Evolutionary conservation across 257 asterid species (phyloP).

Genomic region (Haberlea rhodopensis): DNA sequence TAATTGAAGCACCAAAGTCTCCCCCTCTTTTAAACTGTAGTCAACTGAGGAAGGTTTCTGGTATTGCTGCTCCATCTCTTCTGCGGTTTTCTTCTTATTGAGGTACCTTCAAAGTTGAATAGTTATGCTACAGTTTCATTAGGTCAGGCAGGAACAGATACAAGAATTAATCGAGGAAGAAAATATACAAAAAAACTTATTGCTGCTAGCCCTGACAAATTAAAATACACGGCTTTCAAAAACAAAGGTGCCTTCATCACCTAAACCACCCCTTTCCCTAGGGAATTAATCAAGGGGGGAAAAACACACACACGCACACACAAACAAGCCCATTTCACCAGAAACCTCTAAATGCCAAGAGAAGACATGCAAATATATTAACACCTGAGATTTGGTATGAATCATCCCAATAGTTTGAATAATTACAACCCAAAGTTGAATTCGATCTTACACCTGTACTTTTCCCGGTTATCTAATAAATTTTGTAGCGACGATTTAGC

Average conservation of each 20-base stretch:
- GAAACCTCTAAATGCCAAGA: neutral
- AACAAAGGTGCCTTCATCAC: neutral
- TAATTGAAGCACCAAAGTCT: slow-evolving; percentile 80
- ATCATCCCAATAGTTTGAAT: neutral
- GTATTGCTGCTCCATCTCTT: slow-evolving; percentile 96
- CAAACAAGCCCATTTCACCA: neutral
- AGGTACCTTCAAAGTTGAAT: slow-evolving; percentile 56
- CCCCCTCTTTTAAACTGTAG: slow-evolving; percentile 96
- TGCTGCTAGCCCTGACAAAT: too few species aligned
- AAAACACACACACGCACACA: too few species aligned
- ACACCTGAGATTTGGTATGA: neutral
- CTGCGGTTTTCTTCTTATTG: slow-evolving; percentile 90
- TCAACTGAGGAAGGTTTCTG: slow-evolving; percentile 77
- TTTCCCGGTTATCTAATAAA: neutral
- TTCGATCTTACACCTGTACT: neutral
- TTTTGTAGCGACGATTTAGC: neutral
- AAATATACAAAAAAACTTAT: too few species aligned
- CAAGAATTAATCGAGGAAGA: neutral
- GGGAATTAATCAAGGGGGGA: neutral
- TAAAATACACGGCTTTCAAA: too few species aligned
- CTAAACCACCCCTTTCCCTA: neutral
- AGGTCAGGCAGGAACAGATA: neutral
- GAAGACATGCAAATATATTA: neutral
- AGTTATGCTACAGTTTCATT: slow-evolving; percentile 2
- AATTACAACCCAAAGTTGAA: neutral